Evolutionary conservation across 257 asterid species (phyloP).

Genomic region (Solanum piurae): DNA sequence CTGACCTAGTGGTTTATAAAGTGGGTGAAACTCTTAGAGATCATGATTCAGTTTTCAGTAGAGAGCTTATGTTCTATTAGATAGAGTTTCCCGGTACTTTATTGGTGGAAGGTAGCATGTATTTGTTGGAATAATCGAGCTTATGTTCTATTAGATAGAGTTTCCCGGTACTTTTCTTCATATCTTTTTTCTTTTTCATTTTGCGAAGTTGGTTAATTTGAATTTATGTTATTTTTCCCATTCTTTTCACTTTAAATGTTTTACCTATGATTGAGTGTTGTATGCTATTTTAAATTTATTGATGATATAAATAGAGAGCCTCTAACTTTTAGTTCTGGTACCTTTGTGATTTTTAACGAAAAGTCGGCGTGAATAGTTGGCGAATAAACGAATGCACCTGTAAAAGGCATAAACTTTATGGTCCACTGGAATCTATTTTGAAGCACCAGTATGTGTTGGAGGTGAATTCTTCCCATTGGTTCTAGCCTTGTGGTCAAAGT

Average conservation of each 20-base stretch:
- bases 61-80: not conserved
- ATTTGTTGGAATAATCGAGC: not conserved
- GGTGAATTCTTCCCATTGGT: not conserved
- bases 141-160: too few relatives aligned
- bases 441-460: not conserved
- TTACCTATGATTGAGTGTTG: not conserved
- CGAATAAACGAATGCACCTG: not conserved
- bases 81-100: not conserved
- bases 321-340: not conserved
- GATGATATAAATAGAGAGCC: not conserved
- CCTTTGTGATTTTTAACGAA: not conserved
- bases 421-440: not conserved
- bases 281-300: not conserved
- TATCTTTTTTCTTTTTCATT: not conserved
- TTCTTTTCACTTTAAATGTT: not conserved
- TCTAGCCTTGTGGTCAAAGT: not conserved
- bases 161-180: too few relatives aligned
- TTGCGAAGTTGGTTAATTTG: not conserved
- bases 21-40: not conserved
- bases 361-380: not conserved
- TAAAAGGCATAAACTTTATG: not conserved
- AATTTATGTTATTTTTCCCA: not conserved
- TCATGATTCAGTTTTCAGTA: not conserved
- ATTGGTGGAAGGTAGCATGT: not conserved
- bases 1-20: not conserved